Evolutionary conservation across 306 rosid genomes (phyloP), one percentile per base, ranked within the genome.

Genomic region (Cicer pinnatifidum): DNA sequence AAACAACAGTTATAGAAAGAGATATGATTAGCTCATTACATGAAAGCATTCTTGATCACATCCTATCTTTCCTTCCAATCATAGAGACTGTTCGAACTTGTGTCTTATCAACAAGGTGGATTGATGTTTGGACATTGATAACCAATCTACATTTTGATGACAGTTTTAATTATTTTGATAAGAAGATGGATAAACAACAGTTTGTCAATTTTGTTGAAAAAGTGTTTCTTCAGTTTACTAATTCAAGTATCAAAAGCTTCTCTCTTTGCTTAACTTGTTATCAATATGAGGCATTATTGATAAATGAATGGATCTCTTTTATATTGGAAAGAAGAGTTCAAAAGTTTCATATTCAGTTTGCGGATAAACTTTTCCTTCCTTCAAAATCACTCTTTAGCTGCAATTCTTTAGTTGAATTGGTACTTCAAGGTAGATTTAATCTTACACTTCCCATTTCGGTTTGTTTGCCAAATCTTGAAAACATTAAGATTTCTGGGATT

Each of bases 391-490:
- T 84, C 20, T 73, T 84, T 80, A 63, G 11, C 0, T 84, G 87
- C 48, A 63, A 6, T 63, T 77, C 87, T 56, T 17, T 84, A 17
- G 85, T 69, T 8, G 63, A 84, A 12, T 73, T 84, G 75, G 56
- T 56, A 12, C 81, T 84, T 77, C 82, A 84, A 77, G 64, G 73
- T 75, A 80, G 69, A 80, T 53, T 75, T 13, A 63, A 57, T 47
- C 72, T 84, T 37, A 62, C 20, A 73, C 64, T 84, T 40, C 81
- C 87, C 5, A 17, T 16, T 44, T 73, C 6, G n/a, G 39, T 67
- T 19, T 77, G 69, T 73, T 78, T 84, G 35, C 82, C 80, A 69
- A 77, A 81, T 23, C 87, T 84, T 67, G 75, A 69, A 77, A 54
- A 37, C 12, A 67, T 84, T 28, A 77, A 10, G 52, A 12, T 84